Evolutionary conservation across 768 basidiomycete species (phyloP), one percentile per base, ranked within the genome.

Genomic region (Pisolithus albus): DNA sequence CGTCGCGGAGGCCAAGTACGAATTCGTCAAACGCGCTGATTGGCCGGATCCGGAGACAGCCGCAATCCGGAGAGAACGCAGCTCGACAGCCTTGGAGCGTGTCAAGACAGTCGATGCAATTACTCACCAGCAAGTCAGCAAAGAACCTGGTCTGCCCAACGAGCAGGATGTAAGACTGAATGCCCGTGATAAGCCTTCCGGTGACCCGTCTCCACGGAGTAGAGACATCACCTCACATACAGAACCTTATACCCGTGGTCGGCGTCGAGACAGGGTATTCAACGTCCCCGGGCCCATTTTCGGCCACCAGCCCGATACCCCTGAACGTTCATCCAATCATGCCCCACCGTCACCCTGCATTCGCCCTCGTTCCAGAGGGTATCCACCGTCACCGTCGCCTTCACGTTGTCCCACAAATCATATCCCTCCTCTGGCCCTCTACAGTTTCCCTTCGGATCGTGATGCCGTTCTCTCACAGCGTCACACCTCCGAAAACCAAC

Each of bases 1-100:
- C 53, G 81, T 87, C 41, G 77, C 80, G 23, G 79, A 85, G 55
- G 77, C 86, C 16, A 78, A 83, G 61, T 89, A 82, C 61, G 80
- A 89, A 71, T 89, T 88, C 59, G 86, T 90, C 44, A 89, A 88
- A 63, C 80, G 88, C 40, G 82, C 89, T 15, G 88, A 87, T 57
- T 90, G 89, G 89, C 86, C 85, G 1, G 87, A 88, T 64, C 79
- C 85, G 38, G 88, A 88, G 69, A 72, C 79, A 5, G 84, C 82
- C 50, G 84, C 83, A 18, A 71, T 83, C 46, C 75, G 86, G 51
- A 73, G 86, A 52, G 83, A 86, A 62, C 81, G 77, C 65, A 88
- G 86, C 61, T 72, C 76, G 34, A 79, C 81, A 18, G 74, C 73
- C 19, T 64, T 86, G 50, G 81, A 85, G 52, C 74, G 79, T 18